Conservation (phyloP, 1,139 yeast species). For the Yarrowia galli region DNA sequence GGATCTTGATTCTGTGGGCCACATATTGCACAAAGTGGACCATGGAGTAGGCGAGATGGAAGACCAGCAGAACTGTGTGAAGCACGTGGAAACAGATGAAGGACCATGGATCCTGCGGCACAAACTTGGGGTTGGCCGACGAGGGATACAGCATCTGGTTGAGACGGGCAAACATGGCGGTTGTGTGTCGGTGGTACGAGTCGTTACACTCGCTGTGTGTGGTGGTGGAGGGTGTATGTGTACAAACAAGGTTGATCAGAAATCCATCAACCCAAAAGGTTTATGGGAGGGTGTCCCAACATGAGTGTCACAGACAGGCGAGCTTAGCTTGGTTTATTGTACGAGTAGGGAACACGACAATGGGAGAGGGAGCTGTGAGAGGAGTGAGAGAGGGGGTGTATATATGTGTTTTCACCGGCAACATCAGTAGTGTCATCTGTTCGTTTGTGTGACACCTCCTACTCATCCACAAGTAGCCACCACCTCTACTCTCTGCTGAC, state of each 20-base stretch:
- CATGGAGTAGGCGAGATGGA: conserved; percentile 43
- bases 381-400: too few relatives aligned
- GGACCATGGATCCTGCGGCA: conserved; percentile 30
- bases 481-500: not conserved
- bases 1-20: conserved; percentile 63
- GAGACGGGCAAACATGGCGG: conserved; percentile 27
- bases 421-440: too few relatives aligned
- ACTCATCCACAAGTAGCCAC: too few relatives aligned
- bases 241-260: conserved; percentile 34
- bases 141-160: conserved; percentile 38
- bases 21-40: conserved; percentile 41
- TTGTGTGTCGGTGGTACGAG: not conserved
- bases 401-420: too few relatives aligned
- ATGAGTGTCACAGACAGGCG: not conserved
- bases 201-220: conserved; percentile 29
- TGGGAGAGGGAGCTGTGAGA: too few relatives aligned
- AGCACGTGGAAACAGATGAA: conserved; percentile 40
- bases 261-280: conserved; percentile 11
- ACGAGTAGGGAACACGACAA: too few relatives aligned
- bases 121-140: conserved; percentile 34
- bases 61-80: conserved; percentile 42
- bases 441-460: too few relatives aligned
- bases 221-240: conserved; percentile 14
- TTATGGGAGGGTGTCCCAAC: conserved; percentile 13
- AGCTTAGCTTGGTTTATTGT: too few relatives aligned